These are phyloP conservation scores for Lichtheimia ramosa DNA, from an alignment of 371 early-diverging fungal species.

Conservation along the genomic window DNA sequence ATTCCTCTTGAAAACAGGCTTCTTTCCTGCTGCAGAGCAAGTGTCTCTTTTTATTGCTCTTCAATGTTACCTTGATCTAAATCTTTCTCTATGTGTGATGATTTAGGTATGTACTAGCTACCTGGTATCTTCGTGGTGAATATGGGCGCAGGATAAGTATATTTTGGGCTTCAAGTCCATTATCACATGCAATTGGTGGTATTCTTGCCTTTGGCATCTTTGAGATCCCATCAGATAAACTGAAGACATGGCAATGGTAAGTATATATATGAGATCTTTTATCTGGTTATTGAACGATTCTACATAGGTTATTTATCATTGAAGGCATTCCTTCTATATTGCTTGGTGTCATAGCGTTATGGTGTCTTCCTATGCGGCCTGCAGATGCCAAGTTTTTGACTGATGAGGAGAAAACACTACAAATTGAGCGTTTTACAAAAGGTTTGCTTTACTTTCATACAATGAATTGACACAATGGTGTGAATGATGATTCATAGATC, in stretches of 20 bases:
- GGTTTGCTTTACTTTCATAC: background rate
- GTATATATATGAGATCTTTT: background rate
- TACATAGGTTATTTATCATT: background rate
- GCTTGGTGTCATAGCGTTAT: background rate
- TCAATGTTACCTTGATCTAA: background rate
- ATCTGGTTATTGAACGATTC: too few species aligned
- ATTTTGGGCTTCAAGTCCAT: background rate
- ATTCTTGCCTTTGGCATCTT: background rate
- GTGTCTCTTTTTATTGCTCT: background rate
- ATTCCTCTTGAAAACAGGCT: background rate
- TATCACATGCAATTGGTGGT: background rate
- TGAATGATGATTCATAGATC: too few species aligned
- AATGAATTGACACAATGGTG: too few species aligned
- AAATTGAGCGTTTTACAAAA: background rate
- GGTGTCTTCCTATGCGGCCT: background rate
- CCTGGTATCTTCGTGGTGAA: background rate
- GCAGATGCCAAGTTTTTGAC: background rate
- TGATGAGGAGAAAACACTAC: background rate
- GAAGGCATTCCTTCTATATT: background rate
- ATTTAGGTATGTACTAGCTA: background rate
- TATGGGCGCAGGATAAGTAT: background rate
- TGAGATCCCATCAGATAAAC: background rate
- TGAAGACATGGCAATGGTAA: slow-evolving; percentile 1
- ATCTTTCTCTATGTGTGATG: too few species aligned
- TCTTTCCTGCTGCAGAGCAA: background rate